A percentile compares a stretch with the other conserved stretches of the same genome.
These are phyloP conservation scores for Ustilago vetiveriae DNA, from an alignment of 1,284 basidiomycete genomes.

Conservation along the genomic window DNA sequence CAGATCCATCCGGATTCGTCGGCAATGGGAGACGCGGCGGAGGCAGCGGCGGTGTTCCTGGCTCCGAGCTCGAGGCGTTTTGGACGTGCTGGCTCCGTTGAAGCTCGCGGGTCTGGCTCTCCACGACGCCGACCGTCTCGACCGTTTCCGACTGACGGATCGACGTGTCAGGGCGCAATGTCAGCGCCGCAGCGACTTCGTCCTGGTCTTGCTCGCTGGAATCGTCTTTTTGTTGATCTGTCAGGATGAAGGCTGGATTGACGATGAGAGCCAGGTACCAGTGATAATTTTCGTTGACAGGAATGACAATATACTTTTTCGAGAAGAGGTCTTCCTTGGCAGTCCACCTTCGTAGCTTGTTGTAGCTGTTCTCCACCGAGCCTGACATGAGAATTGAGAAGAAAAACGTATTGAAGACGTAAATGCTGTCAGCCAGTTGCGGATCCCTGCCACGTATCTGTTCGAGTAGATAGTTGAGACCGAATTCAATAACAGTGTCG, in stretches of 20 bases:
- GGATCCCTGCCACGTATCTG: constrained; percentile 69
- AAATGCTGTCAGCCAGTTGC: constrained; percentile 76
- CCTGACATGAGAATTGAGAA: constrained; percentile 87
- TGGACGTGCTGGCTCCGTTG: neutral
- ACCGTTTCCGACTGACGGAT: neutral
- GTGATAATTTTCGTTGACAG: constrained; percentile 95
- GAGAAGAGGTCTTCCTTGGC: constrained; percentile 83
- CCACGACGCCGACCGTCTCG: neutral
- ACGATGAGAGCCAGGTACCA: constrained; percentile 97
- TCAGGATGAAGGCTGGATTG: constrained; percentile 73
- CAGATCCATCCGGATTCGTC: neutral
- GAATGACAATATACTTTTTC: constrained; percentile 91
- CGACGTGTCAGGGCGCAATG: neutral
- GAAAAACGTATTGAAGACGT: constrained; percentile 97
- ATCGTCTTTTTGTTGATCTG: constrained; percentile 4
- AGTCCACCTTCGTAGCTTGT: constrained; percentile 93
- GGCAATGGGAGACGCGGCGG: neutral
- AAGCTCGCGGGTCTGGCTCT: neutral
- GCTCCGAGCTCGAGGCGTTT: constrained; percentile 1
- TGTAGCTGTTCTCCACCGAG: constrained; percentile 73
- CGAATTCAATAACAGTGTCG: constrained; percentile 95
- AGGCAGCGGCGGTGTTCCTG: constrained; percentile 11
- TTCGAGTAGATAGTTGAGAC: constrained; percentile 77
- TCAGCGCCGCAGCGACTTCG: constrained; percentile 12
- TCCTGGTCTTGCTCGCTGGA: constrained; percentile 27